Evolutionary conservation across 2,329 filamentous ascomycete genomes (phyloP), one percentile per base, ranked within the genome.

Genomic region (Rhynchosporium agropyri): DNA sequence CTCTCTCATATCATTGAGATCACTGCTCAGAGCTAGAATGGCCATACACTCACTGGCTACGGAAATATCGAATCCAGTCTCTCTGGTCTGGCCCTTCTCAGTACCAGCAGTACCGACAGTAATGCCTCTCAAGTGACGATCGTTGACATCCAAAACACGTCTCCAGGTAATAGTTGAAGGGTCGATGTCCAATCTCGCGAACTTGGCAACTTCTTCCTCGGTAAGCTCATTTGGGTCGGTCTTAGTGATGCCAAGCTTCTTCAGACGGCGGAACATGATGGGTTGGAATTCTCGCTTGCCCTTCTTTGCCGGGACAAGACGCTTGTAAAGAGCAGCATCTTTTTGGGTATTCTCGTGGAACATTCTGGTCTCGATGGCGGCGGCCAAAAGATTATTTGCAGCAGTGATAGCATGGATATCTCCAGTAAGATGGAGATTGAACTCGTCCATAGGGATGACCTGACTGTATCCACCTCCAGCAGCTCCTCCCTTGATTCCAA

Each of bases 391-490:
- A 79, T 99, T 99, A 84, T 98, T 99, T 43, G 95, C 95, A 33
- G 94, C 94, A 59, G 92, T 92, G 73, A 99, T 95, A 68, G 95
- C 95, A 76, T 99, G 95, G 62, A 99, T 98, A 76, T 99, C 95
- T 72, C 95, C 95, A 61, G 95, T 99, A 73, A 99, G 80, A 77
- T 99, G 95, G 74, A 99, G 81, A 79, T 99, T 99, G 82, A 99
- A 99, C 77, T 99, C 95, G 72, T 99, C 95, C 95, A 99, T 99
- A 63, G 95, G 95, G 72, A 99, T 98, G 74, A 99, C 95, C 77
- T 99, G 95, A 77, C 92, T 97, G 85, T 98, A 99, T 45, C 95
- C 95, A 76, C 95, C 95, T 73, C 95, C 95, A 62, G 95, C 95
- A 64, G 95, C 95, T 73, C 95, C 95, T 67, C 95, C 95, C 83